Evolutionary conservation across 768 basidiomycete species (phyloP), one percentile per base, ranked within the genome.

Genomic region (Lactarius pseudohatsudake): DNA sequence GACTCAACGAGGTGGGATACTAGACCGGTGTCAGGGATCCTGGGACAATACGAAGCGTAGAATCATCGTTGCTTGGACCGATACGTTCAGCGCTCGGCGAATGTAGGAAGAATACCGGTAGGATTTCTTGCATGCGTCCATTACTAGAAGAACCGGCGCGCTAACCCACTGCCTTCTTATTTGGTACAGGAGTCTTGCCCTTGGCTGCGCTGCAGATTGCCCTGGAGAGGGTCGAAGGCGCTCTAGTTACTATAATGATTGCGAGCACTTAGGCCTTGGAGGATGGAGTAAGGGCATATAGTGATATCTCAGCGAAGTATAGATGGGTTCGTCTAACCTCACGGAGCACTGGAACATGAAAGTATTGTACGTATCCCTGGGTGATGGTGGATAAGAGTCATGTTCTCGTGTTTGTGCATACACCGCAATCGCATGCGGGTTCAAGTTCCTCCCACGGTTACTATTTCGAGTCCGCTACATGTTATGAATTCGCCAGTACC

Each of bases 21-120:
- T 64, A 77, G 77, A 76, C 75, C 1, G 76, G 77, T 5, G 70
- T 77, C 15, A 70, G 76, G 56, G 71, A 75, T 40, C 26, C 54
- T n/a, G 60, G 28, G 30, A 30, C 30, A 22, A 59, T 68, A 55
- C 43, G 28, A 65, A 69, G 45, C n/a, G 28, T 61, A 30, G 57
- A 68, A 26, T 62, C 43, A 2, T 57, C 66, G 0, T 50, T 63
- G 9, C 61, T 70, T 30, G 45, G 40, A 3, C 62, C 69, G n/a
- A 59, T 70, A 64, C 68, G 66, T 47, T 67, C 34, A 18, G 59
- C 54, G 11, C 43, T 64, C 26, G 11, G 38, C 16, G 58, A 60
- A 64, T 70, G 62, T 68, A 30, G 26, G 43, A 36, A 28, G 61
- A 18, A 38, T 18, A 43, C 56, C 2, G 56, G 67, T 66, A 18